These are phyloP conservation scores for Logfia minima DNA, from an alignment of 129 eudicot genomes.

Conservation along the genomic window DNA sequence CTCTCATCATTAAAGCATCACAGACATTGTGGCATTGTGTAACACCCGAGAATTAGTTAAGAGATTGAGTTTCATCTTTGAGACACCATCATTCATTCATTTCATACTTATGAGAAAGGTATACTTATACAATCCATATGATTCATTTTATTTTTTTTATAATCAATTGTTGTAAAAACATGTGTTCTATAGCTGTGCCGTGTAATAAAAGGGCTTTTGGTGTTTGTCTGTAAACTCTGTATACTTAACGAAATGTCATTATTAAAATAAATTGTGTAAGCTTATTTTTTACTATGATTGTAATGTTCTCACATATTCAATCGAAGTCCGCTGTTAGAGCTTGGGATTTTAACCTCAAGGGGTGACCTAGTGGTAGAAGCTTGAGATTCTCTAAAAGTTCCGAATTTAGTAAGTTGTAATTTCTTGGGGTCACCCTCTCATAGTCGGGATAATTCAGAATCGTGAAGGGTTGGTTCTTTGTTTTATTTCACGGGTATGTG, in stretches of 20 bases:
- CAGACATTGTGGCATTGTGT: not conserved
- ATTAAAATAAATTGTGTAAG: not conserved
- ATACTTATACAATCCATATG: conserved; percentile 18
- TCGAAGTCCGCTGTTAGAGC: no score
- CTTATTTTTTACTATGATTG: not conserved
- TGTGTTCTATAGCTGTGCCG: conserved; percentile 3
- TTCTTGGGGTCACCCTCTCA: no score
- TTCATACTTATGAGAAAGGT: conserved; percentile 15
- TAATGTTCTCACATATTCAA: not conserved
- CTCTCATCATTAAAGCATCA: not conserved
- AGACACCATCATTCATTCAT: not conserved
- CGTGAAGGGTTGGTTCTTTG: no score
- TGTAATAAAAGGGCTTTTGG: conserved; percentile 2
- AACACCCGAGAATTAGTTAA: not conserved
- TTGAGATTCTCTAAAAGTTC: no score
- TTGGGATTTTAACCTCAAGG: no score
- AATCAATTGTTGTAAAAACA: conserved; percentile 12
- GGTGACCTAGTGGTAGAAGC: no score
- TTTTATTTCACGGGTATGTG: no score
- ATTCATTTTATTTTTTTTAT: not conserved
- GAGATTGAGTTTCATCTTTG: conserved; percentile 8
- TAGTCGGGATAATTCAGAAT: no score
- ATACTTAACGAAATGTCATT: not conserved
- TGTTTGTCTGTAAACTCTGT: conserved; percentile 22
- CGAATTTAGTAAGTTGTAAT: no score